These are phyloP conservation scores for Phycomyces nitens DNA, from an alignment of 192 early-diverging fungal species.

Conservation along the genomic window DNA sequence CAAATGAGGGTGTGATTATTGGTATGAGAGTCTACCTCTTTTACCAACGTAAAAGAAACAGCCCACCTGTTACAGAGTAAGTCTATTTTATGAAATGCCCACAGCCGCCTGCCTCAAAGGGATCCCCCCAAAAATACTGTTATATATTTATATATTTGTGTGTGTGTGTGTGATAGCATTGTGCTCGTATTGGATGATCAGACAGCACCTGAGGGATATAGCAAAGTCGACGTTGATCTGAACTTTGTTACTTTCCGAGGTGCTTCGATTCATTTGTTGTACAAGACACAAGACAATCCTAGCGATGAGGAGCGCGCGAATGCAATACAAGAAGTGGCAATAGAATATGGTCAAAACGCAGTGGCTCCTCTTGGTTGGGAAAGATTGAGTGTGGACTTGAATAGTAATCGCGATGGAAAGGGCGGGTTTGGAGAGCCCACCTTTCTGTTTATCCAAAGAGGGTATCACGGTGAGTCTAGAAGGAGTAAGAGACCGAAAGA, in stretches of 20 bases:
- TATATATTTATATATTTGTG: not conserved
- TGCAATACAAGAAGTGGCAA: slow-evolving; percentile 19
- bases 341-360: slow-evolving; percentile 15
- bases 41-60: slow-evolving; percentile 9
- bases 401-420: slow-evolving; percentile 12
- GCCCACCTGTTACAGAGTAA: slow-evolving; percentile 23
- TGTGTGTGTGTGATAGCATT: slow-evolving; percentile 7
- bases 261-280: slow-evolving; percentile 21
- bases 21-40: slow-evolving; percentile 30
- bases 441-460: slow-evolving; percentile 15
- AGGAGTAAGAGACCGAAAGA: not conserved
- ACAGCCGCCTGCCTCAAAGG: no score
- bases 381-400: slow-evolving; percentile 22
- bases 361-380: slow-evolving; percentile 23
- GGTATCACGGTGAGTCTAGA: slow-evolving; percentile 8
- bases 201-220: slow-evolving; percentile 26
- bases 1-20: slow-evolving; percentile 24
- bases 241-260: slow-evolving; percentile 24
- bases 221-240: slow-evolving; percentile 19
- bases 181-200: slow-evolving; percentile 24
- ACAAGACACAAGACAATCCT: slow-evolving; percentile 10
- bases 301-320: not conserved
- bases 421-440: slow-evolving; percentile 23
- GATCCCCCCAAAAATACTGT: no score
- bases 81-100: not conserved